These are phyloP conservation scores for Torulaspora globosa DNA, from an alignment of 1,139 yeast species.

Conservation along the genomic window DNA sequence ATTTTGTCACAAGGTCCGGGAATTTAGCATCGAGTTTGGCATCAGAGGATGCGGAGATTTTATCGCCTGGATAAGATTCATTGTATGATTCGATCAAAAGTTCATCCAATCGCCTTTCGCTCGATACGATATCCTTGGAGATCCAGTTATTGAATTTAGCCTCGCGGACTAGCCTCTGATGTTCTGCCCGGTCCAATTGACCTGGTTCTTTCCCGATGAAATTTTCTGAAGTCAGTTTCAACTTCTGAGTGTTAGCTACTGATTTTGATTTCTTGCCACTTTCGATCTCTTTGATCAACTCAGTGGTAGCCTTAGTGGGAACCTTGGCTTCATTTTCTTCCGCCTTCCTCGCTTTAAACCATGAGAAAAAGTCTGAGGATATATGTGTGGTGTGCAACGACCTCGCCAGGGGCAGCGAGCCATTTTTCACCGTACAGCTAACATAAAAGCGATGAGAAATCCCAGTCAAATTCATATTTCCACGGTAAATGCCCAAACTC, in stretches of 20 bases:
- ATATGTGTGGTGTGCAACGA: slow-evolving; percentile 27
- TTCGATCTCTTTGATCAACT: slow-evolving; percentile 28
- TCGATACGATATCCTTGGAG: slow-evolving; percentile 31
- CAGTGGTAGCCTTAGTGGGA: slow-evolving; percentile 20
- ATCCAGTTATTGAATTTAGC: slow-evolving; percentile 38
- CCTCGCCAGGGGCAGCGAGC: slow-evolving; percentile 8
- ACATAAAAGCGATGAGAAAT: background rate
- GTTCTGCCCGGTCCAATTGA: slow-evolving; percentile 13
- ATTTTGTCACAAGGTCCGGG: slow-evolving; percentile 54
- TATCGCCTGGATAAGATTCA: slow-evolving; percentile 15
- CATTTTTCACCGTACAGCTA: background rate
- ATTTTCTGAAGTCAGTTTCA: slow-evolving; percentile 29
- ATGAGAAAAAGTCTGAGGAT: slow-evolving; percentile 38
- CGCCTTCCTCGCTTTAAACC: slow-evolving; percentile 36
- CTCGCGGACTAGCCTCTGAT: slow-evolving; percentile 15
- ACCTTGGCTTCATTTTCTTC: slow-evolving; percentile 11
- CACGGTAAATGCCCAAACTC: background rate
- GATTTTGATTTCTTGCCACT: slow-evolving; percentile 19
- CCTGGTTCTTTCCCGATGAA: slow-evolving; percentile 30
- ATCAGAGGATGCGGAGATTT: slow-evolving; percentile 16
- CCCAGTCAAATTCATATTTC: background rate
- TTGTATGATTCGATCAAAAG: slow-evolving; percentile 32
- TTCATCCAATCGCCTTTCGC: slow-evolving; percentile 27
- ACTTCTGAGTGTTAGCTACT: slow-evolving; percentile 9
- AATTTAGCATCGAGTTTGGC: slow-evolving; percentile 23